Conservation (phyloP, 2,329 filamentous ascomycete genomes). For the Cordyceps farinosa region DNA sequence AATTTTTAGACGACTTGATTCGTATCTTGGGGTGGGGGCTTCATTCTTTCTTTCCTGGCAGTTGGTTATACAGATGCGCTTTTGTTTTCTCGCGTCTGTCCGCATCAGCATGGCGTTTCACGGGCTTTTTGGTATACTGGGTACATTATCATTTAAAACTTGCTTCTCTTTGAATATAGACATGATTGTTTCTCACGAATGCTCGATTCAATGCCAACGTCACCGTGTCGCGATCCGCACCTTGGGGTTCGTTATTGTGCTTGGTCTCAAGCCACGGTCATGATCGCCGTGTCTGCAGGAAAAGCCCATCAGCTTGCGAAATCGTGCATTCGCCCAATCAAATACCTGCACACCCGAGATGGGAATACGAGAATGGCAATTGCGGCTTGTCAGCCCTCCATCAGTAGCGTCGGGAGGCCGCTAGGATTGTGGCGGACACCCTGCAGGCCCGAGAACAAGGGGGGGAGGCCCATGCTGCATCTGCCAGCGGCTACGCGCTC, state of each 20-base stretch:
- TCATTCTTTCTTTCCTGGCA: background rate
- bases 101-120: slow-evolving; percentile 13
- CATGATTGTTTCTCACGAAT: background rate
- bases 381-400: slow-evolving; percentile 3
- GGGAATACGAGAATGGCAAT: slow-evolving; percentile 5
- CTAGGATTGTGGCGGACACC: background rate
- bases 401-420: slow-evolving; percentile 4
- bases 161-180: background rate
- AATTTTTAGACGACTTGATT: background rate
- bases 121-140: background rate
- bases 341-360: background rate
- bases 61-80: background rate
- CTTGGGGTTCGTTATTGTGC: background rate
- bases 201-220: background rate
- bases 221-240: background rate
- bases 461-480: background rate
- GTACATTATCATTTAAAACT: background rate
- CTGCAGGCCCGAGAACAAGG: background rate
- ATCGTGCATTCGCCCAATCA: slow-evolving; percentile 1
- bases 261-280: background rate
- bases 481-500: background rate
- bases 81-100: background rate
- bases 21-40: background rate
- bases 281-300: background rate
- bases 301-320: background rate